Evolutionary conservation across 257 asterid species (phyloP), one percentile per base, ranked within the genome.

Genomic region (Cruciata laevipes): DNA sequence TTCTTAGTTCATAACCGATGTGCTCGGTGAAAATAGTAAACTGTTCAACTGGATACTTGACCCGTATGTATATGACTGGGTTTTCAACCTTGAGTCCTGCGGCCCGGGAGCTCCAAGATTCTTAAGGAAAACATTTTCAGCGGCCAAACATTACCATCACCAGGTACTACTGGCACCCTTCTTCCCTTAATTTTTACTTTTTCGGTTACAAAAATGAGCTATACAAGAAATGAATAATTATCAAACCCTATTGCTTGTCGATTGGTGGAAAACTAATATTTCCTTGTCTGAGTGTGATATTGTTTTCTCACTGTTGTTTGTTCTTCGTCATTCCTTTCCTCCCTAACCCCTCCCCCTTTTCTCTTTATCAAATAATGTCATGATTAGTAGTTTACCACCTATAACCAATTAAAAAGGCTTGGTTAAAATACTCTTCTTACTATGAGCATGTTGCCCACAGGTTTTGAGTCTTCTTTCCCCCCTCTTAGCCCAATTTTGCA

Each of bases 101-200:
- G n/a, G n/a, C n/a, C n/a, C n/a, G n/a, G n/a, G n/a, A n/a, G n/a
- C n/a, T n/a, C n/a, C n/a, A n/a, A n/a, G n/a, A n/a, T 78, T 58
- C 25, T 38, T 74, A 32, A 11, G 1, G 63, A 69, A 70, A 75
- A 51, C 76, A 53, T 85, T 83, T 74, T 77, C 81, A 63, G 73
- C 87, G 10, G 85, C 70, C 18, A 87, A 79, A 74, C 72, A 73
- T 59, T 84, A 79, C 76, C 98, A 91, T 80, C 85, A 91, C 69
- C 83, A 85, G 96, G 96, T 91, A 81, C 67, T 10, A 47, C 71
- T 72, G 25, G 52, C 55, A 37, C 35, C 74, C 38, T 13, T 31
- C 40, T 71, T 38, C 49, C n/a, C 30, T 67, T 7, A 1, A 23
- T 9, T 23, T 31, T 23, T 31, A n/a, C n/a, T 56, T 11, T 37